Evolutionary conservation across 805 yeast genomes (phyloP), one percentile per base, ranked within the genome.

Genomic region (Wickerhamomyces sydowiorum): DNA sequence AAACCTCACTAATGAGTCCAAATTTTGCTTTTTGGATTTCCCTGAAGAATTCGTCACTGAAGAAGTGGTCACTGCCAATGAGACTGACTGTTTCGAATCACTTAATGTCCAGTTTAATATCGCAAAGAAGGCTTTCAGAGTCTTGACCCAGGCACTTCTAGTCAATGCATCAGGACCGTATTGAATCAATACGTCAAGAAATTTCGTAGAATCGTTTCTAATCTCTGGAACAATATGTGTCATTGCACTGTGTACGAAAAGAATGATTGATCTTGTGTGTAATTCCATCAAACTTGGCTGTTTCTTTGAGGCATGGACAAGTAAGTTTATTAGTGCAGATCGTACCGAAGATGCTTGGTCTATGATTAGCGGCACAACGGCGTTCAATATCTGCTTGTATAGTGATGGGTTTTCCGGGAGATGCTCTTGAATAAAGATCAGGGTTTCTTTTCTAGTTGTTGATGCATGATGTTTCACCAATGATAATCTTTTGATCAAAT

Each of bases 161-260:
- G 80, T 76, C 12, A 86, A 61, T 7, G 82, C 69, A 34, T 69
- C 73, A 3, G 76, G 69, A 21, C 80, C 75, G 42, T 71, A 64
- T 36, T 72, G 67, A n/a, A 88, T 59, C 41, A 89, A 57, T 3
- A 80, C 69, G 31, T 72, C 68, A 21, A 90, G 64, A 51, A 84
- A 86, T 44, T 73, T 76, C 0, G 91, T 76, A 2, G 95, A 78
- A 45, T 86, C 89, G 36, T 77, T 75, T 42, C 96, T 74, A 22
- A 93, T 80, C 4, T 78, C 79, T 1, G 88, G 80, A 24, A 75
- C 75, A 32, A 93, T 84, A 59, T 93, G 97, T 15, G 97, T 85
- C 96, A 93, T 91, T 3, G 96, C 95, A 40, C 91, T 82, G 51
- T 84, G 85, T 15, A 91, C 70, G 59, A 84, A 90, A 24, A 91